Evolutionary conservation across 257 asterid genomes (phyloP), one percentile per base, ranked within the genome.

Genomic region (Lycium ferocissimum): DNA sequence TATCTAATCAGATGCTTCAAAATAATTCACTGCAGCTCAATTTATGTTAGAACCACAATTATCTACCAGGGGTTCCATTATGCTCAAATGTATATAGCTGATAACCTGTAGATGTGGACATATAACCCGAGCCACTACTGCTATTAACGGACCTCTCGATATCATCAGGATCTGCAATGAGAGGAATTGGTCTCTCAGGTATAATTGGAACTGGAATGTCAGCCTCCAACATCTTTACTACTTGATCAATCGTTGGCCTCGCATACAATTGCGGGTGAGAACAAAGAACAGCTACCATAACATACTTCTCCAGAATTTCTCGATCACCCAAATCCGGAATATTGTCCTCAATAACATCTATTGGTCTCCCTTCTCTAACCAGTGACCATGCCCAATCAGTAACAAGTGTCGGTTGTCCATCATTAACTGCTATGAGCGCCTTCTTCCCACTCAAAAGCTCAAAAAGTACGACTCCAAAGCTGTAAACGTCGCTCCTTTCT

Each of bases 341-440:
- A 58, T 81, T 86, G 38, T 89, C 91, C 56, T 95, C 99, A 13
- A 94, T 83, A 17, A 95, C 97, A 71, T 88, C 96, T 88, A 93
- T 67, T 1, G 89, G 88, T 80, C 88, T 85, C 53, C 97, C 97
- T 83, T 90, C 87, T 40, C 94, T 91, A 35, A 93, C 98, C 88
- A 93, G 81, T 0, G 93, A 73, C 99, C 99, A 95, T 33, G 98
- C 98, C 99, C 99, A 95, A 83, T 95, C 99, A 3, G 97, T 87
- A 71, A 94, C 86, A 2, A 93, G 89, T 20, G 69, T 85, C 7
- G 94, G 95, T 65, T 89, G 93, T 56, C 89, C 95, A 79, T 91
- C 97, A n/a, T 87, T 87, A 51, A 81, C 84, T 0, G 92, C 89
- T 59, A 90, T 54, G 12, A 95, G 89, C 0, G 98, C 98, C 73